These are phyloP conservation scores for Paramecium pentaurelia DNA, from an alignment of 73 alveolate genomes.

Conservation along the genomic window DNA sequence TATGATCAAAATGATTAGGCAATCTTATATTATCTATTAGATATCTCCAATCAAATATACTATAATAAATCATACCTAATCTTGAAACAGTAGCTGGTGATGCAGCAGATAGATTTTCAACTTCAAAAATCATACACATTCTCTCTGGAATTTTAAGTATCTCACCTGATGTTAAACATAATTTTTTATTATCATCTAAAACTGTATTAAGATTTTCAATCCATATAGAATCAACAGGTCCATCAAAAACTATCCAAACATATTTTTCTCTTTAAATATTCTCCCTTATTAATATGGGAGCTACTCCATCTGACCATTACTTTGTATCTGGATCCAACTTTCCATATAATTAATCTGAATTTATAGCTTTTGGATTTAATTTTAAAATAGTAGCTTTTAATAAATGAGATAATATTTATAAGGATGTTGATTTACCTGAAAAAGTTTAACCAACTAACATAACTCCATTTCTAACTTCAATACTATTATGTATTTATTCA, in stretches of 20 bases:
- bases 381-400: background rate
- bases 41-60: slow-evolving; percentile 72
- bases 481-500: background rate
- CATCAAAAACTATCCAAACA: slow-evolving; percentile 97
- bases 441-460: slow-evolving; percentile 62
- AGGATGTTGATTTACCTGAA: slow-evolving; percentile 92
- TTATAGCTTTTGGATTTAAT: slow-evolving; percentile 72
- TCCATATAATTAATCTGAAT: slow-evolving; percentile 69
- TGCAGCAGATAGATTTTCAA: slow-evolving; percentile 96
- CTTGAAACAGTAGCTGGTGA: slow-evolving; percentile 99
- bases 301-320: slow-evolving; percentile 76
- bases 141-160: slow-evolving; percentile 92
- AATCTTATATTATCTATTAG: background rate
- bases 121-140: slow-evolving; percentile 88
- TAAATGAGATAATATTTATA: slow-evolving; percentile 65
- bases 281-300: slow-evolving; percentile 45
- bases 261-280: background rate
- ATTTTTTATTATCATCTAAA: slow-evolving; percentile 90
- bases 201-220: slow-evolving; percentile 98
- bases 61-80: slow-evolving; percentile 97
- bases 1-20: background rate
- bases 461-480: slow-evolving; percentile 50
- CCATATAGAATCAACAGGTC: slow-evolving; percentile 99
- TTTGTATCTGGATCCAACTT: slow-evolving; percentile 72
- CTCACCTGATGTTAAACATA: slow-evolving; percentile 96